Evolutionary conservation across 2,329 filamentous ascomycete species (phyloP).

Genomic region (Parastagonospora nodorum): DNA sequence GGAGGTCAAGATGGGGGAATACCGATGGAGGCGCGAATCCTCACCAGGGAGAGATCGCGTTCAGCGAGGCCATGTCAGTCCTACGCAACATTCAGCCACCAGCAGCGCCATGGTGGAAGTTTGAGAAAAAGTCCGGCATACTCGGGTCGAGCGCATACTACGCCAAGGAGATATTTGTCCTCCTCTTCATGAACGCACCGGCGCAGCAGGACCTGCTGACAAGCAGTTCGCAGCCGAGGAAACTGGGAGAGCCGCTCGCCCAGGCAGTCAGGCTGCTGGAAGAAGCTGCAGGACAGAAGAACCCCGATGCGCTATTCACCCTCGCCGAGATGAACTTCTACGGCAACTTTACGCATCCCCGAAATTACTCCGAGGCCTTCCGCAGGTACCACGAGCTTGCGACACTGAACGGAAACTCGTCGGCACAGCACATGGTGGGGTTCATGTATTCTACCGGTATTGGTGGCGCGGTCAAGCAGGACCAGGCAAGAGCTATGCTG

Average conservation of each 20-base stretch:
- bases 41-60: slow-evolving; percentile 27
- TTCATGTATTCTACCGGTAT: slow-evolving; percentile 96
- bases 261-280: slow-evolving; percentile 65
- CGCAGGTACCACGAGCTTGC: slow-evolving; percentile 80
- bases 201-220: slow-evolving; percentile 52
- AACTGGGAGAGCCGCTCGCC: slow-evolving; percentile 57
- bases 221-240: slow-evolving; percentile 44
- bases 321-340: slow-evolving; percentile 96
- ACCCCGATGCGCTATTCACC: slow-evolving; percentile 85
- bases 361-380: slow-evolving; percentile 80
- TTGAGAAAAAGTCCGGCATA: slow-evolving; percentile 61
- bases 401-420: slow-evolving; percentile 78
- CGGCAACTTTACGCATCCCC: slow-evolving; percentile 87
- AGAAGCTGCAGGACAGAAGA: slow-evolving; percentile 60
- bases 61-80: slow-evolving; percentile 48
- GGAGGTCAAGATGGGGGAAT: slow-evolving; percentile 29
- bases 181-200: slow-evolving; percentile 69
- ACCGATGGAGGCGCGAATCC: slow-evolving; percentile 13
- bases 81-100: slow-evolving; percentile 51
- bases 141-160: slow-evolving; percentile 64
- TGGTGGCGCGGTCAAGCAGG: slow-evolving; percentile 75
- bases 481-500: slow-evolving; percentile 89
- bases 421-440: slow-evolving; percentile 93
- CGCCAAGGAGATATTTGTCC: slow-evolving; percentile 64
- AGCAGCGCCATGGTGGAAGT: slow-evolving; percentile 46